Base-by-base conservation (phyloP, 345 rosid genomes). In the Camelina sativa region DNA sequence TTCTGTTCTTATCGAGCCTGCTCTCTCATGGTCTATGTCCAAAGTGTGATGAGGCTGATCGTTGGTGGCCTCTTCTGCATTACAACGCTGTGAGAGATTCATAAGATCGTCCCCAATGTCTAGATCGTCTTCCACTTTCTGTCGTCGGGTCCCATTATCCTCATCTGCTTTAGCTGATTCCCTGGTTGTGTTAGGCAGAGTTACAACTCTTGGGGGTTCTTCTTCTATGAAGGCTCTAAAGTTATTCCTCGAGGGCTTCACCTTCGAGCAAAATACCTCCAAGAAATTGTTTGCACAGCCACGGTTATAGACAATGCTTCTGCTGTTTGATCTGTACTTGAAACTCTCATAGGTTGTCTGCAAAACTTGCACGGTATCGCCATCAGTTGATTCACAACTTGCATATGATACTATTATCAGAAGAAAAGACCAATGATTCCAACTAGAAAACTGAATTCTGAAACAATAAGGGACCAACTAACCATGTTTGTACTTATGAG, bases 331-430 rank as follows among this genome's bases (percentile, higher is more conserved):
- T 83, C 96, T 84, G 78, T 88, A 88, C 71, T 97, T 93, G 80
- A 90, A 89, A 75, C 90, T 95, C 82, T 95, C 99, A 76, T 92
- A 92, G 47, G 99, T 95, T 46, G 99, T 95, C 99, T 94, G 91
- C 47, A 82, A 76, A 56, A 65, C 7, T 35, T 35, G 59, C 30
- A 65, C 30, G 22, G 11, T 35, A 4, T 57, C 23, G 19, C 17
- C 23, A 46, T 46, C 51, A 65, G 30, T 56, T 57, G 19, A 71
- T 34, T 59, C 50, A 37, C 9, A 7, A 1, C n/a, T 34, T 64
- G 65, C 64, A 55, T 15, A 73, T 5, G 6, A 40, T 73, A 71
- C 22, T 22, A 1, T 8, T 59, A 30, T 58, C 50, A 60, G 40
- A 34, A 22, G 28, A 3, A 50, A 7, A 22, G 25, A 11, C 15